These are phyloP conservation scores for Stentor coeruleus DNA, from an alignment of 73 alveolate species.

Conservation along the genomic window DNA sequence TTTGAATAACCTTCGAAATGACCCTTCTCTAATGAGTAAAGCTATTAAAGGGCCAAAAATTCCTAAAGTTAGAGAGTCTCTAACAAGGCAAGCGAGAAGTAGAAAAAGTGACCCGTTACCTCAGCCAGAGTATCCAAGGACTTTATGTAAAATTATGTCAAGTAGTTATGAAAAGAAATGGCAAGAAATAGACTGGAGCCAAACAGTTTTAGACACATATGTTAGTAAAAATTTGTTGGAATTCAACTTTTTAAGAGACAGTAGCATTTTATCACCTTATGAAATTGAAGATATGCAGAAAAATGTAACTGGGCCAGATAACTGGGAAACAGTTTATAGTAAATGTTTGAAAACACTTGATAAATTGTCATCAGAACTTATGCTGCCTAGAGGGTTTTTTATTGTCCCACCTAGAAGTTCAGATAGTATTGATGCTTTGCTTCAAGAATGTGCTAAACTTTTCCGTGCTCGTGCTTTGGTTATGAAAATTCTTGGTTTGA, in stretches of 20 bases:
- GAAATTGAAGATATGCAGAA: not conserved
- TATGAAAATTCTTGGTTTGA: not conserved
- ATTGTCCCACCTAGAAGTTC: not conserved
- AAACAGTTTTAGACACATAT: not conserved
- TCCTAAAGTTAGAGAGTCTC: not conserved
- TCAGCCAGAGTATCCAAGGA: no score
- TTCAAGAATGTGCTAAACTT: not conserved
- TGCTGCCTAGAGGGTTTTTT: not conserved
- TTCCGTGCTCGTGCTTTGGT: not conserved
- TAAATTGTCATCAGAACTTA: not conserved
- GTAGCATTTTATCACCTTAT: not conserved
- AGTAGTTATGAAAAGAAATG: not conserved
- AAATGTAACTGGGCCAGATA: not conserved
- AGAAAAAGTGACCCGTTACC: not conserved
- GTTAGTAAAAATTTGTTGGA: not conserved
- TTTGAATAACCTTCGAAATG: not conserved
- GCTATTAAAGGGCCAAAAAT: not conserved
- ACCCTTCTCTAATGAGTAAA: not conserved
- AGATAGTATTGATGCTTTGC: not conserved
- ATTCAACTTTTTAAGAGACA: not conserved
- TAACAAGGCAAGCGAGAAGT: not conserved
- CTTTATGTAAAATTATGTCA: no score
- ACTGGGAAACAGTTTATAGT: not conserved
- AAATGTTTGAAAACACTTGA: not conserved
- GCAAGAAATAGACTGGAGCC: slow-evolving; percentile 6